phyloP scores from a whole-genome alignment of 2,329 filamentous ascomycete species.

The Leptographium procerum region DNA sequence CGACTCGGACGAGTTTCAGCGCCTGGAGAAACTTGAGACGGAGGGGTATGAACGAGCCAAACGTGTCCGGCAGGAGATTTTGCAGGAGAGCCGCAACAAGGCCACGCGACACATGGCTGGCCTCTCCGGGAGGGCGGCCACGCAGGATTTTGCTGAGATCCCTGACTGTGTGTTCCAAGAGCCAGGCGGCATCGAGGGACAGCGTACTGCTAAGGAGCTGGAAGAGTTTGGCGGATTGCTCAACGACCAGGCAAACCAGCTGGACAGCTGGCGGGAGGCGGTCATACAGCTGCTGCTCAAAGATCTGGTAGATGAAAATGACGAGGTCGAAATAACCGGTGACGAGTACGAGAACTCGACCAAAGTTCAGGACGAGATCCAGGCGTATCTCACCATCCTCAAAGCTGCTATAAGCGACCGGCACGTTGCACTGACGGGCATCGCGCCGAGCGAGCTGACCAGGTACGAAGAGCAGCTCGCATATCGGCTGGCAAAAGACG shows the following conservation, averaged over 20 bases:
- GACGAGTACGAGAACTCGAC: constrained; percentile 86
- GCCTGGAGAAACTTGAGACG: constrained; percentile 58
- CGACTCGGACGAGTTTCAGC: constrained; percentile 54
- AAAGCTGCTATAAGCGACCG: constrained; percentile 69
- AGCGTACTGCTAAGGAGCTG: constrained; percentile 52
- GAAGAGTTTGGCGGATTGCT: constrained; percentile 54
- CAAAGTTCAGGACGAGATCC: constrained; percentile 76
- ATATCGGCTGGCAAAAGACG: constrained; percentile 46
- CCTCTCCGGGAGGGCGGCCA: constrained; percentile 40
- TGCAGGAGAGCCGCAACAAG: constrained; percentile 47
- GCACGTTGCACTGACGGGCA: constrained; percentile 62
- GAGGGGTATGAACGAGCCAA: constrained; percentile 71
- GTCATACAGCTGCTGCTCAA: constrained; percentile 61
- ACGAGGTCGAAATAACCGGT: constrained; percentile 61
- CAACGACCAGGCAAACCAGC: constrained; percentile 58
- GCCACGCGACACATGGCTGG: constrained; percentile 53
- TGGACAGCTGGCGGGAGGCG: constrained; percentile 64
- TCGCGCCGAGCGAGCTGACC: constrained; percentile 57
- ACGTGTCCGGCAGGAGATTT: constrained; percentile 61
- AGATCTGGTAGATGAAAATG: constrained; percentile 75
- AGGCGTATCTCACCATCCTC: constrained; percentile 73
- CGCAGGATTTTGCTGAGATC: constrained; percentile 49
- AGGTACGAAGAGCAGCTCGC: constrained; percentile 59
- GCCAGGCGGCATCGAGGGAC: constrained; percentile 61
- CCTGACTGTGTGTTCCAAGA: constrained; percentile 44